These are phyloP conservation scores for Juglanconis sp. DNA, from an alignment of 2,329 filamentous ascomycete species.

Conservation along the genomic window DNA sequence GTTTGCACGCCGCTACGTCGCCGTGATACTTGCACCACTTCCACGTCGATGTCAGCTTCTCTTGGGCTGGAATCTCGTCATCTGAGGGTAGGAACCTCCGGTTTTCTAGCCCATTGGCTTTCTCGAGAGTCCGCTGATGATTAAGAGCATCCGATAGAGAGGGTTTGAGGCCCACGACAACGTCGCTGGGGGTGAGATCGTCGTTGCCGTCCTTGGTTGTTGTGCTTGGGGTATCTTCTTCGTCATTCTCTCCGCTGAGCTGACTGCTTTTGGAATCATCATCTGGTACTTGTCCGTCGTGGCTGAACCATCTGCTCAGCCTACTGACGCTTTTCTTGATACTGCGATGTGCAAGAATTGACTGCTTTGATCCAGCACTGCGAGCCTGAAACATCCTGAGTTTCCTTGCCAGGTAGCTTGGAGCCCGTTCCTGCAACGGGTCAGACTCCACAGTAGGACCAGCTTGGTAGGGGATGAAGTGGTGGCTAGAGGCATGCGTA, in stretches of 20 bases:
- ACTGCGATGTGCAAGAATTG: neutral
- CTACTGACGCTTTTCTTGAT: neutral
- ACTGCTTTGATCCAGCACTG: neutral
- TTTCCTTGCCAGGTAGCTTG: neutral
- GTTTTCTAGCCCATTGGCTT: neutral
- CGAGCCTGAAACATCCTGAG: neutral
- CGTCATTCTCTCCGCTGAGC: neutral
- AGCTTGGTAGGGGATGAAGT: neutral
- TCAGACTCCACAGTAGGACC: neutral
- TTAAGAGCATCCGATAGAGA: neutral
- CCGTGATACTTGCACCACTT: constrained; percentile 8
- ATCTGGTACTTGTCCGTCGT: neutral
- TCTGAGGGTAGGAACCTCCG: constrained; percentile 1
- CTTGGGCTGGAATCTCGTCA: constrained; percentile 5
- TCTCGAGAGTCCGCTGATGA: constrained; percentile 1
- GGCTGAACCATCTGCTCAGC: neutral
- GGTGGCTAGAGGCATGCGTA: neutral
- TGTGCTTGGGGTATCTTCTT: neutral
- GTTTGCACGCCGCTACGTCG: neutral
- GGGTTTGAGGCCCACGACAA: neutral
- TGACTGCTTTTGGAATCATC: neutral
- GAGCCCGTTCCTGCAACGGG: neutral
- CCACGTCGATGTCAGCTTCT: neutral
- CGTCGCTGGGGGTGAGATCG: neutral
- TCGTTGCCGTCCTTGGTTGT: neutral